phyloP scores from a whole-genome alignment of 169 alveolate genomes.

The Perkinsus olseni region DNA sequence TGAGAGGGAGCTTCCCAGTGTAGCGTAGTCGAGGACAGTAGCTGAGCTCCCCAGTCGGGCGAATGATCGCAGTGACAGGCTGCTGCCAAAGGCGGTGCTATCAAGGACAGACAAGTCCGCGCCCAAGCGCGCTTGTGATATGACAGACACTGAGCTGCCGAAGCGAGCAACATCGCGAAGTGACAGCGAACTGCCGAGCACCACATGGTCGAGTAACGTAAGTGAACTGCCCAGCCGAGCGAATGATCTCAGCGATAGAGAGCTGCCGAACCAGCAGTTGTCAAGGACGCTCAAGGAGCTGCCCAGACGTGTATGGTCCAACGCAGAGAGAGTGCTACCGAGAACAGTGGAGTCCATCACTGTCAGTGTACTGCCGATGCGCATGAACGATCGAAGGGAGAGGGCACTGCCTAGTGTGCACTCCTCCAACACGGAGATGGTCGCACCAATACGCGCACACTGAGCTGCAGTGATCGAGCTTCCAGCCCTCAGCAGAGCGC shows the following conservation, averaged over 20 bases:
- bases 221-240: not conserved
- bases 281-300: not conserved
- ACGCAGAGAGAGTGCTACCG: not conserved
- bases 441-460: not conserved
- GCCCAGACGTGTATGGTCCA: not conserved
- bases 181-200: not conserved
- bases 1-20: not conserved
- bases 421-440: not conserved
- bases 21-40: not conserved
- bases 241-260: not conserved
- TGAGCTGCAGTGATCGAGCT: not conserved
- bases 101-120: not conserved
- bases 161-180: not conserved
- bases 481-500: not conserved
- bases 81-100: not conserved
- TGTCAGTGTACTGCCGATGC: not conserved
- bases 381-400: not conserved
- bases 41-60: not conserved
- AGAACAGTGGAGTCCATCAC: constrained; percentile 11
- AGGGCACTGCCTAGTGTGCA: not conserved
- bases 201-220: not conserved
- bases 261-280: not conserved
- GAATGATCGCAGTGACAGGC: not conserved
- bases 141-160: not conserved
- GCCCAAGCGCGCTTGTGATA: not conserved